These are phyloP conservation scores for Pseudocercospora ulei DNA, from an alignment of 2,329 filamentous ascomycete genomes.

Conservation along the genomic window DNA sequence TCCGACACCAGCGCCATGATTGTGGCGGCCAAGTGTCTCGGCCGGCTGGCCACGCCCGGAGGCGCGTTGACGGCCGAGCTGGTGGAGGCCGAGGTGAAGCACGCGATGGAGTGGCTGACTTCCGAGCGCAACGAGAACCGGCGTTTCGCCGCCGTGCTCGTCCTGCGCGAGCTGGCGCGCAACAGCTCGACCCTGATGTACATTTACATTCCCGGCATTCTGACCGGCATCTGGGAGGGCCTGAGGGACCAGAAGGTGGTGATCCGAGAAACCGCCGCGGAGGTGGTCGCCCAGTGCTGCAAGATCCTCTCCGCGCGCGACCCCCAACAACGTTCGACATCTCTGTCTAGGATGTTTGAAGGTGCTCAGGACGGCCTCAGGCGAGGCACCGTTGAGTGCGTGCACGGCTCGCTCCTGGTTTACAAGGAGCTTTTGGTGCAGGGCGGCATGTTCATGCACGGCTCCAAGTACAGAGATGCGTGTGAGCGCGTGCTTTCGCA, in stretches of 20 bases:
- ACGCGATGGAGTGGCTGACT: slow-evolving; percentile 91
- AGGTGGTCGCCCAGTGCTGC: slow-evolving; percentile 90
- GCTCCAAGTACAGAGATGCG: slow-evolving; percentile 71
- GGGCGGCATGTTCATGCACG: slow-evolving; percentile 98
- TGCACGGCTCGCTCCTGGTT: slow-evolving; percentile 88
- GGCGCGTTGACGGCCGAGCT: slow-evolving; percentile 90
- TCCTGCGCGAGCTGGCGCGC: slow-evolving; percentile 78
- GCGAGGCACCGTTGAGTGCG: slow-evolving; percentile 69
- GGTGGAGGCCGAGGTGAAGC: slow-evolving; percentile 93
- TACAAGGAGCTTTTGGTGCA: slow-evolving; percentile 87
- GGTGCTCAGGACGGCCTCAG: slow-evolving; percentile 73
- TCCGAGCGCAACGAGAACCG: slow-evolving; percentile 88
- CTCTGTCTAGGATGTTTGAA: slow-evolving; percentile 84
- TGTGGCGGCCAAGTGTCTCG: slow-evolving; percentile 76
- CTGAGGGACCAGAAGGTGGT: slow-evolving; percentile 80
- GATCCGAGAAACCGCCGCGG: slow-evolving; percentile 82
- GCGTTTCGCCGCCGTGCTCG: slow-evolving; percentile 83
- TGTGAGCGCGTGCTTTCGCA: slow-evolving; percentile 72
- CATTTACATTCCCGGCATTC: slow-evolving; percentile 85
- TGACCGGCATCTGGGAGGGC: slow-evolving; percentile 93
- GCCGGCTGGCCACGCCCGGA: slow-evolving; percentile 81
- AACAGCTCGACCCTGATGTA: slow-evolving; percentile 95
- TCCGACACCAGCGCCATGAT: slow-evolving; percentile 89
- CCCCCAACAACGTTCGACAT: slow-evolving; percentile 71
- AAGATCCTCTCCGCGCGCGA: slow-evolving; percentile 92